Base-by-base conservation (phyloP, 148 eudicot genomes). In the Amaranthus cruentus region DNA sequence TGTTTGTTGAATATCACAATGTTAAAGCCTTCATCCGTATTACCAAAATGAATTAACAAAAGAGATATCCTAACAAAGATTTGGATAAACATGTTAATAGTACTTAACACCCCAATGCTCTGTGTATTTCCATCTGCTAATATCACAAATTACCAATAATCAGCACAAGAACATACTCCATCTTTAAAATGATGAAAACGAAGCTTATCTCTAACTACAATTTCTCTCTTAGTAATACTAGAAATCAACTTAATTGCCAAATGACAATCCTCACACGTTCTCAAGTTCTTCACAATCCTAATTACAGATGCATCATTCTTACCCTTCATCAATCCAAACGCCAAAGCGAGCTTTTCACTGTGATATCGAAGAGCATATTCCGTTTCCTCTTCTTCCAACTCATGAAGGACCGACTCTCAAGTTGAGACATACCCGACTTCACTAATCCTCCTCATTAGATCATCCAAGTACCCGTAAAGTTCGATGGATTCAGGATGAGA, bases 201-300 rank as follows among this genome's bases (percentile, higher is more conserved):
- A 73, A 83, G 90, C 79, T 84, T 86, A 84, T 89, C 93, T 55
- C 93, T 81, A 50, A 85, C 85, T 59, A 87, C 72, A 66, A 87
- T 87, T 60, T 83, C 88, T 72, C 87, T 81, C 3, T 68, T 68
- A 11, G 82, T 75, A 55, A 85, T 75, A 13, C 46, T 66, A 9
- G 93, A 89, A 53, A 87, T 87, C 66, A 80, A 82, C 86, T 87
- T 89, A 42, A 85, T 81, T 4, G 93, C 93, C 59, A 76, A 77
- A 79, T 89, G 93, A 7, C 93, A 89, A 63, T 87, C 90, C 81
- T 87, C 90, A 75, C 92, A 88, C 88, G 85, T 84, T 52, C 92
- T 68, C 62, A 88, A 81, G 81, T 89, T 89, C 87, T 89, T 89
- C 58, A 76, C 85, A 63, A 89, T 74, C 67, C 87, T 73, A 12